Percentiles rank a stretch among this genome's conserved stretches.
Conservation (phyloP, 2,329 filamentous ascomycete genomes). For the Clathrospora elynae region DNA sequence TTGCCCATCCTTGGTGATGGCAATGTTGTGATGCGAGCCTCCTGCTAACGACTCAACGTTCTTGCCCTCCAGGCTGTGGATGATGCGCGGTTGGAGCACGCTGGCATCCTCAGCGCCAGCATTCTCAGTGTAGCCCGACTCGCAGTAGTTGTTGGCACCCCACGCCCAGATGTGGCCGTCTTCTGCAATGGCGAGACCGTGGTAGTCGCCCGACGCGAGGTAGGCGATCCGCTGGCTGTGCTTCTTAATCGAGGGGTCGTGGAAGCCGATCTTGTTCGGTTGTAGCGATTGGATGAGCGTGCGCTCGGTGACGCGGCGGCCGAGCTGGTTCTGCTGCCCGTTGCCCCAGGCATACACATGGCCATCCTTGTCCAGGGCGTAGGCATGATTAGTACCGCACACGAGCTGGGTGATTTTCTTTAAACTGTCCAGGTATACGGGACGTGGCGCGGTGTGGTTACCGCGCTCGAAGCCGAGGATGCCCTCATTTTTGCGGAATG, state of each 20-base stretch:
- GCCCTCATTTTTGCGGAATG: slow-evolving; percentile 73
- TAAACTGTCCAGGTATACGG: slow-evolving; percentile 64
- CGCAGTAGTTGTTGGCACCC: slow-evolving; percentile 86
- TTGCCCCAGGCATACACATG: slow-evolving; percentile 73
- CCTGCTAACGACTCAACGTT: slow-evolving; percentile 72
- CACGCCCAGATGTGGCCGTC: slow-evolving; percentile 76
- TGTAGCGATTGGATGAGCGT: slow-evolving; percentile 60
- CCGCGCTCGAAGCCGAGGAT: slow-evolving; percentile 67
- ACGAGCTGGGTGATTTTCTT: slow-evolving; percentile 69
- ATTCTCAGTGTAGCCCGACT: slow-evolving; percentile 70
- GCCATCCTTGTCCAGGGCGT: slow-evolving; percentile 69
- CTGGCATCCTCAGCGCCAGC: slow-evolving; percentile 72
- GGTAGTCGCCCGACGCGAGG: slow-evolving; percentile 75
- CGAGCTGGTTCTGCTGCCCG: slow-evolving; percentile 73
- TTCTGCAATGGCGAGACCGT: slow-evolving; percentile 76
- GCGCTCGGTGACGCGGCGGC: slow-evolving; percentile 66
- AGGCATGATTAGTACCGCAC: slow-evolving; percentile 71
- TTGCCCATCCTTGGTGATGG: slow-evolving; percentile 58
- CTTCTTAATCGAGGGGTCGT: slow-evolving; percentile 42
- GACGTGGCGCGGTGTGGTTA: slow-evolving; percentile 46
- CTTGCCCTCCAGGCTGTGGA: slow-evolving; percentile 67
- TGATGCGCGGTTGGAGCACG: slow-evolving; percentile 68
- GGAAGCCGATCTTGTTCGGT: slow-evolving; percentile 63
- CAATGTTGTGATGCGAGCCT: slow-evolving; percentile 75
- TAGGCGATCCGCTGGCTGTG: slow-evolving; percentile 60